Conservation (phyloP, 192 early-diverging fungal species). For the Pilobolus umbonatus region DNA sequence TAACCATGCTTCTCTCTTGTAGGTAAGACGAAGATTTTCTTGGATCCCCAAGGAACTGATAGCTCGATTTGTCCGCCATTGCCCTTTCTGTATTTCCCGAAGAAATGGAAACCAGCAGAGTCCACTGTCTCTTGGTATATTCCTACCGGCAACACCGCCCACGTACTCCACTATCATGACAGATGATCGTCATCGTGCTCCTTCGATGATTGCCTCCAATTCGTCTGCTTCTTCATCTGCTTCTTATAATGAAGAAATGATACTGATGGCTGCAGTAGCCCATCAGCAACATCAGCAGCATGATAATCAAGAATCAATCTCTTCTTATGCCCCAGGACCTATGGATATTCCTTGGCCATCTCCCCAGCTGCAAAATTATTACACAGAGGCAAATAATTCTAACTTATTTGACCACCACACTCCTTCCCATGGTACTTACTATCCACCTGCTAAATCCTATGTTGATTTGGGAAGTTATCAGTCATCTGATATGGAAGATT, state of each 20-base stretch:
- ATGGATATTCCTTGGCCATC: slow-evolving; percentile 12
- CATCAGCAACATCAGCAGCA: background rate
- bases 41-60: slow-evolving; percentile 48
- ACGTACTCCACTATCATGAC: background rate
- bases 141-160: slow-evolving; percentile 6
- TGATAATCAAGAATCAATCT: background rate
- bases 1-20: too few relatives aligned
- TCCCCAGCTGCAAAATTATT: slow-evolving; percentile 5
- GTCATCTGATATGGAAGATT: slow-evolving; percentile 9
- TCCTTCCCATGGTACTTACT: background rate
- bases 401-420: background rate
- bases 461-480: slow-evolving; percentile 1
- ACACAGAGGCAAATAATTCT: background rate
- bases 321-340: slow-evolving; percentile 11
- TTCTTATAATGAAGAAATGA: slow-evolving; percentile 16
- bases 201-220: slow-evolving; percentile 10
- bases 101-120: slow-evolving; percentile 35
- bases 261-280: slow-evolving; percentile 5
- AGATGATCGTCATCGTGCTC: slow-evolving; percentile 1
- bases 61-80: slow-evolving; percentile 43
- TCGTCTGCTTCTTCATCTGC: slow-evolving; percentile 5
- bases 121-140: slow-evolving; percentile 14
- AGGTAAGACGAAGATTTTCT: slow-evolving; percentile 42
- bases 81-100: slow-evolving; percentile 38
- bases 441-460: background rate